phyloP scores from a whole-genome alignment of 2,329 filamentous ascomycete genomes.

The Stachybotrys elegans region DNA sequence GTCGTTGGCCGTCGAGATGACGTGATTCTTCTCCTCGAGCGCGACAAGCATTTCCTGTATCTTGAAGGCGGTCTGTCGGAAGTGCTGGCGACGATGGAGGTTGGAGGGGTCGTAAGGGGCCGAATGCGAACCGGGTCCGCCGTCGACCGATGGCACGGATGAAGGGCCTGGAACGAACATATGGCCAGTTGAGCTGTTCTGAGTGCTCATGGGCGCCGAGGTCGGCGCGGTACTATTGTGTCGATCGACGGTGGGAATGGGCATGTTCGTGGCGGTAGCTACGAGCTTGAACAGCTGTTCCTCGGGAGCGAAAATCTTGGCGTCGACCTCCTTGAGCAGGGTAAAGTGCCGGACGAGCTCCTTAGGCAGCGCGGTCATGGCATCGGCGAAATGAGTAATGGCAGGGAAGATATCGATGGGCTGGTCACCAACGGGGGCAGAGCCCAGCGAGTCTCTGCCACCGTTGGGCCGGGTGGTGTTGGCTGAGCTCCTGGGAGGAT shows the following conservation, averaged over 20 bases:
- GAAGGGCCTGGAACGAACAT: slow-evolving; percentile 29
- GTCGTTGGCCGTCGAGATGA: slow-evolving; percentile 87
- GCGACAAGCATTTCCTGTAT: slow-evolving; percentile 83
- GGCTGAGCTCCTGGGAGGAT: slow-evolving; percentile 53
- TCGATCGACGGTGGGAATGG: slow-evolving; percentile 39
- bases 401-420: slow-evolving; percentile 64
- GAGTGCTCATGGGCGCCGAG: slow-evolving; percentile 44
- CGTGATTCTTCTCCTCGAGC: slow-evolving; percentile 96
- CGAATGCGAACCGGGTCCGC: slow-evolving; percentile 34
- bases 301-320: slow-evolving; percentile 87
- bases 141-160: slow-evolving; percentile 35
- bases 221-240: slow-evolving; percentile 33
- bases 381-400: slow-evolving; percentile 77
- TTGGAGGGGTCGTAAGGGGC: slow-evolving; percentile 51
- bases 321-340: slow-evolving; percentile 93
- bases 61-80: slow-evolving; percentile 70
- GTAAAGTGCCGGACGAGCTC: slow-evolving; percentile 96
- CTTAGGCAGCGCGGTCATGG: slow-evolving; percentile 85
- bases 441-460: slow-evolving; percentile 40
- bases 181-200: slow-evolving; percentile 41
- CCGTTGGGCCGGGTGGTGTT: slow-evolving; percentile 36
- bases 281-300: slow-evolving; percentile 75
- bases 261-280: slow-evolving; percentile 53
- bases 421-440: slow-evolving; percentile 43
- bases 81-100: slow-evolving; percentile 65